phyloP scores from a whole-genome alignment of 2,329 filamentous ascomycete genomes.

The Metarhizium robertsii region DNA sequence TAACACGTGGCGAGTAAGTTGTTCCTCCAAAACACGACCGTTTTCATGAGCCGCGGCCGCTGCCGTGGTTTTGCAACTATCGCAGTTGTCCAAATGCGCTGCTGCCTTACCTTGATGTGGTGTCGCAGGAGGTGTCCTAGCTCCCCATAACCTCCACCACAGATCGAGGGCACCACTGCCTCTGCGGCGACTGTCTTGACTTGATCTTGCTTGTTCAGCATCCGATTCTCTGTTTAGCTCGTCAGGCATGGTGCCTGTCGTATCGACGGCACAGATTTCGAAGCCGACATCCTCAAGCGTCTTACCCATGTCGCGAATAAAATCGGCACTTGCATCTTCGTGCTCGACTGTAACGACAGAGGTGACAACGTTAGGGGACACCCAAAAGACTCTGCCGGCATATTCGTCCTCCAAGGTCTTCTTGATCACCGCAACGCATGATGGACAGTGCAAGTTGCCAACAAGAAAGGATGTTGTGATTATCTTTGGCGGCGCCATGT shows the following conservation, averaged over 20 bases:
- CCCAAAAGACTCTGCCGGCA: slow-evolving; percentile 39
- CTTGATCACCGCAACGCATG: slow-evolving; percentile 60
- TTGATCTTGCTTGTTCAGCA: slow-evolving; percentile 12
- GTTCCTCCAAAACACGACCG: slow-evolving; percentile 4
- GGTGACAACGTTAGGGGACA: slow-evolving; percentile 63
- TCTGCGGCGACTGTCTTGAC: slow-evolving; percentile 12
- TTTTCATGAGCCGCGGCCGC: slow-evolving; percentile 7
- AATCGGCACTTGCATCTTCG: slow-evolving; percentile 28
- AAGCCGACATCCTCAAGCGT: slow-evolving; percentile 49
- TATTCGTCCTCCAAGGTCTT: slow-evolving; percentile 41
- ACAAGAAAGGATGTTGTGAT: slow-evolving; percentile 55
- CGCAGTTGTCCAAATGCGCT: slow-evolving; percentile 28
- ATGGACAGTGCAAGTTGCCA: slow-evolving; percentile 69
- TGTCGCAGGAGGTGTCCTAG: slow-evolving; percentile 13
- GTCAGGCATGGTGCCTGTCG: slow-evolving; percentile 22
- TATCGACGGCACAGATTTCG: slow-evolving; percentile 42
- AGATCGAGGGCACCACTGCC: slow-evolving; percentile 15
- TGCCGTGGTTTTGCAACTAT: slow-evolving; percentile 20
- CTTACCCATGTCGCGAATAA: slow-evolving; percentile 31
- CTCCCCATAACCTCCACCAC: slow-evolving; percentile 23
- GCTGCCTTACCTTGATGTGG: slow-evolving; percentile 16
- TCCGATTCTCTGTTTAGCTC: slow-evolving; percentile 16
- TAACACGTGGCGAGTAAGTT: slow-evolving; percentile 1
- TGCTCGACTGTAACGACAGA: slow-evolving; percentile 58
- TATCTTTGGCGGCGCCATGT: slow-evolving; percentile 20